Conservation (phyloP, 176 grass and related monocot genomes). For the Pontederia paniculata region DNA sequence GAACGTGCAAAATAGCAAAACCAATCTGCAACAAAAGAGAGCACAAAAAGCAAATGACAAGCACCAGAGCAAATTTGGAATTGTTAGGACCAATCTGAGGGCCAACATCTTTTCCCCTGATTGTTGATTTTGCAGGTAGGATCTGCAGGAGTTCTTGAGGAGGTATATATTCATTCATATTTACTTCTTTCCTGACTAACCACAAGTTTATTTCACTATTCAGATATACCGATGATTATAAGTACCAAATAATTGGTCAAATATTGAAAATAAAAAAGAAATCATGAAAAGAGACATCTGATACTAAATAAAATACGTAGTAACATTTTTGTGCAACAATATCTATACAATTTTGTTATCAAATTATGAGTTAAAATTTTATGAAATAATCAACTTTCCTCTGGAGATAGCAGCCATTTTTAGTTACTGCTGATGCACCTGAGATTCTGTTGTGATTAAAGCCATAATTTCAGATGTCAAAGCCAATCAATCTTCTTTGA, state of each 20-base stretch:
- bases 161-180: conserved; percentile 65
- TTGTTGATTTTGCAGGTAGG: conserved; percentile 70
- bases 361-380: no score
- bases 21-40: not conserved
- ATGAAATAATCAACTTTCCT: no score
- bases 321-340: no score
- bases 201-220: not conserved
- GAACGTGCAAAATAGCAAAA: conserved; percentile 6
- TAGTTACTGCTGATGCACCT: no score
- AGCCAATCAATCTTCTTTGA: no score
- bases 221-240: not conserved
- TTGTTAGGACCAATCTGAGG: conserved; percentile 84
- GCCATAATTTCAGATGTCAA: no score
- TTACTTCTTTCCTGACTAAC: conserved; percentile 73
- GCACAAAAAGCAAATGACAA: conserved; percentile 8
- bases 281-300: not conserved
- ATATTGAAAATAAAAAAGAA: not conserved
- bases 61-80: conserved; percentile 63
- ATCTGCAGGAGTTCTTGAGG: conserved; percentile 83
- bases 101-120: conserved; percentile 66
- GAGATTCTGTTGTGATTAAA: no score
- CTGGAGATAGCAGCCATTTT: no score
- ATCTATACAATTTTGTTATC: no score
- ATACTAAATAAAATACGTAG: not conserved
- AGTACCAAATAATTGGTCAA: not conserved